Conservation (phyloP, 495 filamentous ascomycete genomes). For the Apodospora peruviana region DNA sequence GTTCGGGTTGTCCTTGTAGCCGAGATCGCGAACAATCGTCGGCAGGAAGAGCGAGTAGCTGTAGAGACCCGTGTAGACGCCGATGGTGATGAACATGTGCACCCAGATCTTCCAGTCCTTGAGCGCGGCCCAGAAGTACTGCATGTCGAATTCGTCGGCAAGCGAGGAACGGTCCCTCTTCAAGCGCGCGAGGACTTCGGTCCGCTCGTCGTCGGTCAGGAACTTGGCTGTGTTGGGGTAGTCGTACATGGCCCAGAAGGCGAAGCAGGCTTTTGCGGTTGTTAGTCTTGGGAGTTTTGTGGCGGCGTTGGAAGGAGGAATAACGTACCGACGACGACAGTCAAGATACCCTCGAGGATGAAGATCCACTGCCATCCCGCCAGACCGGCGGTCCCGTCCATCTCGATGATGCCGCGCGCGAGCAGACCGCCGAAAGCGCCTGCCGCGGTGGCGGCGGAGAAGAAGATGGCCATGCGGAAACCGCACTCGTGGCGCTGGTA, state of each 20-base stretch:
- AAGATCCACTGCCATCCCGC: slow-evolving; percentile 76
- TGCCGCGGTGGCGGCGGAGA: slow-evolving; percentile 70
- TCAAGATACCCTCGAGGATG: slow-evolving; percentile 63
- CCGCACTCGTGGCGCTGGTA: slow-evolving; percentile 61
- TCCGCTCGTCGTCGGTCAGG: slow-evolving; percentile 57
- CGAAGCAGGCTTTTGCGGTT: slow-evolving; percentile 18
- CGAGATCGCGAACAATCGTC: slow-evolving; percentile 56
- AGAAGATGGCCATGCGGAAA: slow-evolving; percentile 72
- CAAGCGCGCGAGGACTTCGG: slow-evolving; percentile 61
- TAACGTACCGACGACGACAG: slow-evolving; percentile 51
- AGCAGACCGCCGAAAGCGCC: slow-evolving; percentile 77
- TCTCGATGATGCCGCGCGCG: slow-evolving; percentile 61
- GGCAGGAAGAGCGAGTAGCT: slow-evolving; percentile 64
- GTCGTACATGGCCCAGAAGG: slow-evolving; percentile 70
- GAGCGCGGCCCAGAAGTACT: slow-evolving; percentile 64
- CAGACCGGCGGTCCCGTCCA: slow-evolving; percentile 59
- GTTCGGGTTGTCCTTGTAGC: slow-evolving; percentile 40
- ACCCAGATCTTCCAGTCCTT: slow-evolving; percentile 78
- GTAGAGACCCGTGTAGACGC: slow-evolving; percentile 55
- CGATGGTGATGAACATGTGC: slow-evolving; percentile 45
- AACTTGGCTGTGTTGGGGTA: slow-evolving; percentile 76
- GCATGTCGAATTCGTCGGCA: slow-evolving; percentile 71
- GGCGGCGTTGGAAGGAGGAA: not conserved
- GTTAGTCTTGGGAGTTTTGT: not conserved
- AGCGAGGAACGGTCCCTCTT: slow-evolving; percentile 64